phyloP scores from a whole-genome alignment of 2,329 filamentous ascomycete species.

The Zymoseptoria pseudotritici region DNA sequence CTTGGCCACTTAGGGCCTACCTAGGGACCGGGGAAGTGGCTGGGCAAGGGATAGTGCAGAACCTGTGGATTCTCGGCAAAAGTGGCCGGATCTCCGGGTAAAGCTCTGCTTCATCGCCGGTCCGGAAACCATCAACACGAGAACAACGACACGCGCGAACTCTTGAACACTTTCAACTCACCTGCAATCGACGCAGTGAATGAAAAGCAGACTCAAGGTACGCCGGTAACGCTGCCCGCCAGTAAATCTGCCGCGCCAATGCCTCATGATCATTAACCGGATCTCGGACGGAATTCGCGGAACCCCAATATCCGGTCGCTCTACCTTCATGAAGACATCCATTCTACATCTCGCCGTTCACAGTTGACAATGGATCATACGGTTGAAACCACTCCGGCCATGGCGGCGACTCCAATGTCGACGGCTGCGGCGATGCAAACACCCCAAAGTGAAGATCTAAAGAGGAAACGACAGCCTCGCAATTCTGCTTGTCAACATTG shows the following conservation, averaged over 20 bases:
- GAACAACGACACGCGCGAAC: neutral
- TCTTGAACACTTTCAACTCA: no score
- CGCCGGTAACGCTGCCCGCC: no score
- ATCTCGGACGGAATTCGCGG: neutral
- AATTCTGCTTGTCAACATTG: slow-evolving; percentile 24
- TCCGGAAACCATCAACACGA: neutral
- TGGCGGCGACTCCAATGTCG: neutral
- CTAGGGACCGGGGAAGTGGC: no score
- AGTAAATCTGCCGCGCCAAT: neutral
- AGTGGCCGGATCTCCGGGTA: neutral
- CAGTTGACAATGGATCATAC: neutral
- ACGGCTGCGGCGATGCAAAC: slow-evolving; percentile 2
- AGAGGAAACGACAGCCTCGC: slow-evolving; percentile 23
- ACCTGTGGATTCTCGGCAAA: neutral
- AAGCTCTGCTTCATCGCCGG: neutral
- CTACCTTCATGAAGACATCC: neutral
- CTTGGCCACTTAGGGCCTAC: no score
- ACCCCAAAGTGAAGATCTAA: slow-evolving; percentile 9
- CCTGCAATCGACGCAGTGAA: no score
- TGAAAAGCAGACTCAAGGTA: no score
- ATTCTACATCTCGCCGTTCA: neutral
- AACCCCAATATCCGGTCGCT: neutral
- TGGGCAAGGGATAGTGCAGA: neutral
- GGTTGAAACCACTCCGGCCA: neutral
- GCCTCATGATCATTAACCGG: neutral